These are phyloP conservation scores for Osmanthus fragrans DNA, from an alignment of 257 asterid genomes.

Conservation along the genomic window DNA sequence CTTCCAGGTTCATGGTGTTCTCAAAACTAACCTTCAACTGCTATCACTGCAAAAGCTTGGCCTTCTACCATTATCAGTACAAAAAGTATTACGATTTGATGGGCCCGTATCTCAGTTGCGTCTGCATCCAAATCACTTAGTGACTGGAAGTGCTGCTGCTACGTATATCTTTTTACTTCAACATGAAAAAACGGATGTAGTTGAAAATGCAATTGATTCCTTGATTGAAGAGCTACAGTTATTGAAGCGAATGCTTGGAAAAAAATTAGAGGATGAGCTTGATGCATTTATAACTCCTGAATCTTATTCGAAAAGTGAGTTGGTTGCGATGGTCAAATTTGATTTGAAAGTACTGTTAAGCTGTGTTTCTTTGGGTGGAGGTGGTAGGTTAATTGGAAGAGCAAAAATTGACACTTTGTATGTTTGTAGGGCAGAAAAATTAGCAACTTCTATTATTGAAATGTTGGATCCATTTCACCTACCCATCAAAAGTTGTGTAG, in stretches of 20 bases:
- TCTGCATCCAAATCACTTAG: conserved; percentile 90
- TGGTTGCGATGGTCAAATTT: conserved; percentile 71
- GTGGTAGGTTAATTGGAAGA: conserved; percentile 44
- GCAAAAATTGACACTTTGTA: conserved; percentile 45
- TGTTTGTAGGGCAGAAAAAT: conserved; percentile 61
- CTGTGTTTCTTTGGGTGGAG: conserved; percentile 54
- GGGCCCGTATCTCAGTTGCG: conserved; percentile 86
- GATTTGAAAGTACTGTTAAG: conserved; percentile 72
- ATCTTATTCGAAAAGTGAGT: conserved; percentile 56
- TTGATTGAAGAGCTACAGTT: conserved; percentile 76
- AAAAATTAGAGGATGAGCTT: conserved; percentile 38
- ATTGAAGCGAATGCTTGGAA: conserved; percentile 49
- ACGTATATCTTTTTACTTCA: conserved; percentile 89
- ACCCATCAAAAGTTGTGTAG: conserved; percentile 55
- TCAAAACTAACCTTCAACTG: conserved; percentile 90
- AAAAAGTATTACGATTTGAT: conserved; percentile 62
- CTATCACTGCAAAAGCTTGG: conserved; percentile 94
- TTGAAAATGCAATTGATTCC: conserved; percentile 60
- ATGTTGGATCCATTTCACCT: conserved; percentile 61
- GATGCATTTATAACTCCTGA: conserved; percentile 35
- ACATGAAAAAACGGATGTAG: conserved; percentile 71
- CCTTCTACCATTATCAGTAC: conserved; percentile 72
- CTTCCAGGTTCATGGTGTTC: conserved; percentile 93
- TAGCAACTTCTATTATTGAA: conserved; percentile 47
- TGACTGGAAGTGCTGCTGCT: conserved; percentile 90